phyloP scores from a whole-genome alignment of 257 asterid species.

The Craterostigma plantagineum region DNA sequence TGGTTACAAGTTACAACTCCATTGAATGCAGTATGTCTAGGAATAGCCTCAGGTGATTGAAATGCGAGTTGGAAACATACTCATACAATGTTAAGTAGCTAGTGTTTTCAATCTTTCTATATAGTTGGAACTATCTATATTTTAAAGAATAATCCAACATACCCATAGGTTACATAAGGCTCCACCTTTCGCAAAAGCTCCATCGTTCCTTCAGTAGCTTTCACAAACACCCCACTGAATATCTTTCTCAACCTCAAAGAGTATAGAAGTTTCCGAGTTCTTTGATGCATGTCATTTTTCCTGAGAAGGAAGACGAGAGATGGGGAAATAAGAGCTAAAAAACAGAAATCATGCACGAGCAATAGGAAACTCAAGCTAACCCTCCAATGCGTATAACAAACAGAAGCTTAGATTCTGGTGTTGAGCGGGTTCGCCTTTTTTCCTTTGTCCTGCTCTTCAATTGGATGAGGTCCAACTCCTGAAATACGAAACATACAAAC shows the following conservation, averaged over 20 bases:
- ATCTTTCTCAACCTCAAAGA: conserved; percentile 58
- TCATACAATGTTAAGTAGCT: no score
- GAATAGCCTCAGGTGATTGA: no score
- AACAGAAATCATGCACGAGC: not conserved
- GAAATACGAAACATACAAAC: not conserved
- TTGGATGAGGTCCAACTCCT: conserved; percentile 76
- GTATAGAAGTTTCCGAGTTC: conserved; percentile 42
- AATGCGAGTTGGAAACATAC: no score
- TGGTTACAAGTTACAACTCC: no score
- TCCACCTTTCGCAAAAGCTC: conserved; percentile 61
- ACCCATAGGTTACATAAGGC: conserved; percentile 92
- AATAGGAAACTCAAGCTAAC: conserved; percentile 18
- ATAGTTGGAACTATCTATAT: no score
- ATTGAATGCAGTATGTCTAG: no score
- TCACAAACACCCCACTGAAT: conserved; percentile 65
- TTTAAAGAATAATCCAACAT: conserved; percentile 9
- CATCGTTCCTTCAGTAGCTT: conserved; percentile 38
- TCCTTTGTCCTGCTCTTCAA: conserved; percentile 68
- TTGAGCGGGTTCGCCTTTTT: conserved; percentile 13
- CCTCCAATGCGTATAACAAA: conserved; percentile 79
- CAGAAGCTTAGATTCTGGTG: conserved; percentile 40
- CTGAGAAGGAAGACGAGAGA: conserved; percentile 18
- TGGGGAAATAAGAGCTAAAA: not conserved
- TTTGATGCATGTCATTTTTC: conserved; percentile 72
- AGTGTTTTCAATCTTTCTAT: no score